These are phyloP conservation scores for Microdochium bolleyi DNA, from an alignment of 2,329 filamentous ascomycete genomes.

Conservation along the genomic window DNA sequence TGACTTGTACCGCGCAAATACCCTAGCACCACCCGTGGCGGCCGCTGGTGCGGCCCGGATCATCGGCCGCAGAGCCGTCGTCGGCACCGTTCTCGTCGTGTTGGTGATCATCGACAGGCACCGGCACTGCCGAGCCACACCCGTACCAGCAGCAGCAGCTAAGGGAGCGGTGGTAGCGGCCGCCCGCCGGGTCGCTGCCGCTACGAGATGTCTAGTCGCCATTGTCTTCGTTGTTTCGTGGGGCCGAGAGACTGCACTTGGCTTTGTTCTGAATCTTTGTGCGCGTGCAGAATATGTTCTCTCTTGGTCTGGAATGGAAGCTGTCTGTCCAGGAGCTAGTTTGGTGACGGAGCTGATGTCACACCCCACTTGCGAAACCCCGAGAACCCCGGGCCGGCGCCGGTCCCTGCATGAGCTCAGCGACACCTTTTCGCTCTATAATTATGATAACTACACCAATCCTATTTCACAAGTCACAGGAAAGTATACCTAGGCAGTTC, in stretches of 20 bases:
- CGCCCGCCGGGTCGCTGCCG: conserved; percentile 2
- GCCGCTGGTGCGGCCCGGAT: no score
- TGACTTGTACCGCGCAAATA: no score
- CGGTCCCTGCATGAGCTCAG: not conserved
- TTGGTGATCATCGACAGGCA: no score
- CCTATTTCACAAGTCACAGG: no score
- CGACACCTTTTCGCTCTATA: no score
- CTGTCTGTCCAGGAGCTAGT: not conserved
- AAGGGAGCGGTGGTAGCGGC: not conserved
- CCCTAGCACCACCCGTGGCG: no score
- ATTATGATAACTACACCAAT: no score
- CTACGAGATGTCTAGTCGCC: conserved; percentile 6
- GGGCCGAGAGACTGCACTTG: no score
- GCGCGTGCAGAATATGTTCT: no score
- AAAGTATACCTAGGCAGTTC: no score
- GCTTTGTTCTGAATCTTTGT: conserved; percentile 1
- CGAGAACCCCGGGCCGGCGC: not conserved
- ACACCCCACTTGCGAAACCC: not conserved
- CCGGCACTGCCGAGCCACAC: not conserved
- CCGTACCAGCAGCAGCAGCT: not conserved
- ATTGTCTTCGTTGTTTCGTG: conserved; percentile 4
- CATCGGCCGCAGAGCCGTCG: no score
- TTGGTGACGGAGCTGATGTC: not conserved
- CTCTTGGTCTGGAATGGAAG: not conserved
- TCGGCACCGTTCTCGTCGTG: no score